Evolutionary conservation across 495 filamentous ascomycete genomes (phyloP).

Genomic region (Xylaria grammica): DNA sequence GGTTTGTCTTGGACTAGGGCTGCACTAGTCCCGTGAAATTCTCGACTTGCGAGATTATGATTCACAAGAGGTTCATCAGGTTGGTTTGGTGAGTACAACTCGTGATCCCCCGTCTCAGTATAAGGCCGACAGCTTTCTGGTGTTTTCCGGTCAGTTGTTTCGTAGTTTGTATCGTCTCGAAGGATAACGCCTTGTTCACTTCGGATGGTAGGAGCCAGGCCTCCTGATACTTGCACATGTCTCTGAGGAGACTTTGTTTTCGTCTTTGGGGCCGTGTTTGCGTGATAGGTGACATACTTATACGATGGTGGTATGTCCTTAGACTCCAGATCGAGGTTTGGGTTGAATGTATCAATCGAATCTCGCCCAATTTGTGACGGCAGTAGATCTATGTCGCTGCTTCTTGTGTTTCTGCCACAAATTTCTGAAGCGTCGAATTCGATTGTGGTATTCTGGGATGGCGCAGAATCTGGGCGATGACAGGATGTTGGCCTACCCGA

Average conservation of each 20-base stretch:
- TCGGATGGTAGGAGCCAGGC: conserved; percentile 32
- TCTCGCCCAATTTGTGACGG: conserved; percentile 38
- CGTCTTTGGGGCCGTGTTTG: conserved; percentile 30
- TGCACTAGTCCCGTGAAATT: not conserved
- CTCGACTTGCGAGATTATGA: not conserved
- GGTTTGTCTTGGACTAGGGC: not conserved
- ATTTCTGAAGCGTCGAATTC: conserved; percentile 19
- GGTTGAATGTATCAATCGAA: conserved; percentile 39
- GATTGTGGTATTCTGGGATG: conserved; percentile 22
- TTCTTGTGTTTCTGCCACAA: conserved; percentile 21
- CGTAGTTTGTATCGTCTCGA: conserved; percentile 30
- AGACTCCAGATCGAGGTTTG: conserved; percentile 34
- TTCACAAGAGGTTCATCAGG: not conserved
- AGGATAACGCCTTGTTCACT: conserved; percentile 39
- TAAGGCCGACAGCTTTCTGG: not conserved
- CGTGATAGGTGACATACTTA: conserved; percentile 31
- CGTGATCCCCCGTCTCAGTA: not conserved
- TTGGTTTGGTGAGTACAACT: not conserved
- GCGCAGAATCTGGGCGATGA: conserved; percentile 22
- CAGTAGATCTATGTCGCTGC: conserved; percentile 36
- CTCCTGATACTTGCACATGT: conserved; percentile 35
- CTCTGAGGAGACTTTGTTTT: conserved; percentile 32
- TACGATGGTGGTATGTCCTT: conserved; percentile 30
- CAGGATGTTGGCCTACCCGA: conserved; percentile 19
- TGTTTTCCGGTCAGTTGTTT: not conserved